Evolutionary conservation across 495 filamentous ascomycete species (phyloP).

Genomic region (Elasticomyces elasticus): DNA sequence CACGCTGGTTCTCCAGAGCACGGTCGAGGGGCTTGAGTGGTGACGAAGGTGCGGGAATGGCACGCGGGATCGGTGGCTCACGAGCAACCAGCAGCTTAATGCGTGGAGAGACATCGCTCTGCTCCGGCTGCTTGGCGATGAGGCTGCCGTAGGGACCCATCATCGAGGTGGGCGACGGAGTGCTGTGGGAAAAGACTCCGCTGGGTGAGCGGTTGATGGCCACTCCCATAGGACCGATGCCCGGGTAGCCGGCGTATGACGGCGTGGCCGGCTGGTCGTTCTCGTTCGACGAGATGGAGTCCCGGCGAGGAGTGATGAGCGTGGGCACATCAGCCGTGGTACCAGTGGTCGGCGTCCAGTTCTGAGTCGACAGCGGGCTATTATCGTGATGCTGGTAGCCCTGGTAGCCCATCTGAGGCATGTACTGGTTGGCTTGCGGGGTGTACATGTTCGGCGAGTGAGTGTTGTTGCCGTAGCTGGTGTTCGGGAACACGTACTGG

Average conservation of each 20-base stretch:
- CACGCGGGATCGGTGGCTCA: conserved; percentile 73
- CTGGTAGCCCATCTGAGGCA: conserved; percentile 24
- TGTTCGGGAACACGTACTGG: conserved; percentile 25
- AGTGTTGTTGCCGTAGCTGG: conserved; percentile 21
- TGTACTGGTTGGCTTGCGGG: conserved; percentile 22
- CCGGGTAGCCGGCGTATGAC: conserved; percentile 40
- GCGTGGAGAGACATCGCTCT: conserved; percentile 44
- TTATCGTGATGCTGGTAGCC: conserved; percentile 29
- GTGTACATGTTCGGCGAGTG: conserved; percentile 31
- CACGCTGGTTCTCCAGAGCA: conserved; percentile 79
- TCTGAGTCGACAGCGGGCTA: conserved; percentile 30
- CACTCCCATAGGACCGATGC: conserved; percentile 38
- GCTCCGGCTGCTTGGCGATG: conserved; percentile 39
- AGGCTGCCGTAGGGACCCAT: conserved; percentile 33
- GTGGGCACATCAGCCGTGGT: conserved; percentile 34
- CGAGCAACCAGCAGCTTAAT: conserved; percentile 61
- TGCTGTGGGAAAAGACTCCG: conserved; percentile 31
- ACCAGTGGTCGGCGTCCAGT: conserved; percentile 31
- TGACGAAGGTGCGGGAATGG: conserved; percentile 73
- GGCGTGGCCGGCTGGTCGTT: conserved; percentile 52
- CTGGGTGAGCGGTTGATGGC: conserved; percentile 52
- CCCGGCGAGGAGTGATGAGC: conserved; percentile 35
- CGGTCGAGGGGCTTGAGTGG: conserved; percentile 71
- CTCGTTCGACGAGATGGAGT: conserved; percentile 53
- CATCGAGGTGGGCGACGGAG: conserved; percentile 55